Conservation (phyloP, 768 basidiomycete genomes). For the Xerocomus spinulosus region DNA sequence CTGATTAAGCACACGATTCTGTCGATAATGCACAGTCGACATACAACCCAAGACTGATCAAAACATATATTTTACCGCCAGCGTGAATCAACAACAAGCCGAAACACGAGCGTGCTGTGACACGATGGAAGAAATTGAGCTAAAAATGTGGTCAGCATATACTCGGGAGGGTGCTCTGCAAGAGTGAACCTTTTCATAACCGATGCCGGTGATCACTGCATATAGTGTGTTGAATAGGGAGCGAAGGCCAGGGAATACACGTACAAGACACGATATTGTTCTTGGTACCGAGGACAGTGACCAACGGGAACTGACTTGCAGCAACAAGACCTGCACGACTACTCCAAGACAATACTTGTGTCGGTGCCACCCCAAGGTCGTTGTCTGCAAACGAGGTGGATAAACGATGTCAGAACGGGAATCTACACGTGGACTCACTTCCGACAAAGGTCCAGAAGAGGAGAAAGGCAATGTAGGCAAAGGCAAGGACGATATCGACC, state of each 20-base stretch:
- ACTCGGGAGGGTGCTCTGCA: not conserved
- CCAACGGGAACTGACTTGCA: slow-evolving; percentile 37
- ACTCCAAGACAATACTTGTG: slow-evolving; percentile 23
- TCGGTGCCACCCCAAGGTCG: not conserved
- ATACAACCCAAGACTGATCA: not conserved
- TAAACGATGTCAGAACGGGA: not conserved
- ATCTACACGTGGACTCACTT: slow-evolving; percentile 33
- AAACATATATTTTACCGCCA: slow-evolving; percentile 16
- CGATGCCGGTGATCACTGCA: slow-evolving; percentile 27
- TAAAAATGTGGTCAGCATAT: slow-evolving; percentile 12
- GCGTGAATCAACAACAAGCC: slow-evolving; percentile 48
- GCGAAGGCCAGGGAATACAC: slow-evolving; percentile 3
- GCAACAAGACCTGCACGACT: slow-evolving; percentile 31
- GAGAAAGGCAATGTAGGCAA: slow-evolving; percentile 42
- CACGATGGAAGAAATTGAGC: slow-evolving; percentile 45
- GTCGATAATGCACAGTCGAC: not conserved
- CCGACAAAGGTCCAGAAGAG: slow-evolving; percentile 42
- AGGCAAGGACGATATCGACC: slow-evolving; percentile 44
- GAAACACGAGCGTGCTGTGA: slow-evolving; percentile 43
- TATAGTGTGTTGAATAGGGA: not conserved
- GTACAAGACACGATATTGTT: slow-evolving; percentile 43
- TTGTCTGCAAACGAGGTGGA: slow-evolving; percentile 1
- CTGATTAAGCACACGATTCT: not conserved
- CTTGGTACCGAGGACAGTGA: slow-evolving; percentile 46
- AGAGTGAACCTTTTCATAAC: slow-evolving; percentile 24